Conservation (phyloP, 441 rosid species). For the Melastoma candidum region DNA sequence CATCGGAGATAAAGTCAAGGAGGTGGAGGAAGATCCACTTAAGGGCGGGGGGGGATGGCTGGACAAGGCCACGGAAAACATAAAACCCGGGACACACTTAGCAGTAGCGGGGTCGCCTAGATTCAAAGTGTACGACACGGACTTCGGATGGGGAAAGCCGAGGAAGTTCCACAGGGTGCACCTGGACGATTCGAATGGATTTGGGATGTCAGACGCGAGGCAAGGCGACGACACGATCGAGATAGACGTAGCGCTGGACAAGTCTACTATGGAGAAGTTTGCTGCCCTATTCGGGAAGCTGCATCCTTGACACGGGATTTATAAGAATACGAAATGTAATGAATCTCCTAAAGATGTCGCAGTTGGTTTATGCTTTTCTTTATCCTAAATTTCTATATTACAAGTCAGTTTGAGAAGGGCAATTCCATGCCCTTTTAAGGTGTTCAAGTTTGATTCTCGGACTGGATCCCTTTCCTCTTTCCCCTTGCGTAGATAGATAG, state of each 20-base stretch:
- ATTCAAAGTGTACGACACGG: conserved; percentile 23
- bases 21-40: conserved; percentile 17
- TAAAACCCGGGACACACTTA: conserved; percentile 7
- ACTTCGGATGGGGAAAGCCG: conserved; percentile 46
- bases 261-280: background rate
- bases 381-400: too few relatives aligned
- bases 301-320: too few relatives aligned
- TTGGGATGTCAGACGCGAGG: conserved; percentile 19
- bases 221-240: conserved; percentile 30
- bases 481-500: too few relatives aligned
- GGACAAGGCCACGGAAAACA: background rate
- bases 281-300: too few relatives aligned
- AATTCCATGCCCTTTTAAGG: too few relatives aligned
- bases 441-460: too few relatives aligned
- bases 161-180: conserved; percentile 24
- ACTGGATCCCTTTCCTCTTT: too few relatives aligned
- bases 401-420: too few relatives aligned
- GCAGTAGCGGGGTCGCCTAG: conserved; percentile 29
- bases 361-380: too few relatives aligned
- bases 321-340: too few relatives aligned
- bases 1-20: conserved; percentile 22
- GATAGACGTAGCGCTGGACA: conserved; percentile 25
- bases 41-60: conserved; percentile 18
- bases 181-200: conserved; percentile 13
- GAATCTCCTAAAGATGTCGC: too few relatives aligned